These are phyloP conservation scores for Coemansia sp. DNA, from an alignment of 192 early-diverging fungal species.

Conservation along the genomic window DNA sequence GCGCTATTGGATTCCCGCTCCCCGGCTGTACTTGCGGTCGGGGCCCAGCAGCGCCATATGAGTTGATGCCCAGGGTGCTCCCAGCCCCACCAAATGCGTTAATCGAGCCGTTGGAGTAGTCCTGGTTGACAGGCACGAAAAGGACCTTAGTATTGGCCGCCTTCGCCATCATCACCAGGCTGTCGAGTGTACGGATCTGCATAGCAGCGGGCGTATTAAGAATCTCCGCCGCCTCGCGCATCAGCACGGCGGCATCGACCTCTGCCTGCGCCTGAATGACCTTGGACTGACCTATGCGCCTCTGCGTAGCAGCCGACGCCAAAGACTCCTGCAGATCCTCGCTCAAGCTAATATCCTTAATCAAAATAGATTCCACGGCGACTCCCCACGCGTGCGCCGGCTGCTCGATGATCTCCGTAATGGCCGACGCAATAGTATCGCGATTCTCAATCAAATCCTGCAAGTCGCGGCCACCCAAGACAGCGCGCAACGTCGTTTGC, in stretches of 20 bases:
- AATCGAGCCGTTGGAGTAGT: conserved; percentile 47
- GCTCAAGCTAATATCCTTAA: conserved; percentile 83
- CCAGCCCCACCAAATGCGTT: conserved; percentile 53
- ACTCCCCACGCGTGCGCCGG: conserved; percentile 82
- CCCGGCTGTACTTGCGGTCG: neutral
- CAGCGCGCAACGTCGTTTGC: conserved; percentile 85
- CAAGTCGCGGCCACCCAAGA: conserved; percentile 76
- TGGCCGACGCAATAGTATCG: conserved; percentile 81
- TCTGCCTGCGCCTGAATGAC: conserved; percentile 87
- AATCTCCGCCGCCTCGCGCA: conserved; percentile 92
- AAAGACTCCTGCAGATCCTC: conserved; percentile 78
- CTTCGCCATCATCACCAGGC: conserved; percentile 75
- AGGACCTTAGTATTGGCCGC: conserved; percentile 70
- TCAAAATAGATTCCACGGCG: conserved; percentile 75
- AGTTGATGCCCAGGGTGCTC: conserved; percentile 32
- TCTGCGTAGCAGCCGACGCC: conserved; percentile 84
- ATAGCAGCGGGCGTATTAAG: conserved; percentile 78
- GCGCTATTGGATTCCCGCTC: conserved; percentile 18
- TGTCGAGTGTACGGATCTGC: conserved; percentile 92
- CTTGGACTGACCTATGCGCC: conserved; percentile 88
- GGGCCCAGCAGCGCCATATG: neutral
- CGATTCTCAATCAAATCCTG: conserved; percentile 92
- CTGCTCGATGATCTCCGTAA: conserved; percentile 77
- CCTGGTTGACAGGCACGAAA: conserved; percentile 64
- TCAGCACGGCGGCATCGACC: conserved; percentile 85